Evolutionary conservation across 169 alveolate genomes (phyloP).

Genomic region (Plasmodium knowlesi): DNA sequence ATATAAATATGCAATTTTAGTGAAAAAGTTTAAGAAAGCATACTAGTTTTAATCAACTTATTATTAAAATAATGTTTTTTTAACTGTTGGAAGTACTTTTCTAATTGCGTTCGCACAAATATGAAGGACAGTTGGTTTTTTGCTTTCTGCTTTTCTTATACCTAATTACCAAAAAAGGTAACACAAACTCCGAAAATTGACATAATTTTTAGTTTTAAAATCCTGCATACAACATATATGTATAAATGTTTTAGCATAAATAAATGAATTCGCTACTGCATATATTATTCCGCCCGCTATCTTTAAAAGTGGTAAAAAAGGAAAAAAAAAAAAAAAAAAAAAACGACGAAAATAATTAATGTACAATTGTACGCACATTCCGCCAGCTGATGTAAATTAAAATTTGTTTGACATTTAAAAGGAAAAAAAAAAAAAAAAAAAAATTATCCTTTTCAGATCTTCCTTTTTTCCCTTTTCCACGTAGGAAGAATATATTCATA

Average conservation of each 20-base stretch:
- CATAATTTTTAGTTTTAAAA: not conserved
- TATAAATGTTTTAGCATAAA: not conserved
- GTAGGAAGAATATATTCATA: not conserved
- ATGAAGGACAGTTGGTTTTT: not conserved
- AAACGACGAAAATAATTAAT: not conserved
- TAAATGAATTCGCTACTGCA: not conserved
- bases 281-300: not conserved
- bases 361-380: not conserved
- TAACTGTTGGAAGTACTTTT: not conserved
- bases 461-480: not conserved
- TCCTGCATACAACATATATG: not conserved
- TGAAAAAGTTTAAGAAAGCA: not conserved
- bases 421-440: not conserved
- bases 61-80: too few relatives aligned
- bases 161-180: not conserved
- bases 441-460: not conserved
- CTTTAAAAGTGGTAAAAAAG: not conserved
- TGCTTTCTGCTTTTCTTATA: not conserved
- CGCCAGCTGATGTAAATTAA: not conserved
- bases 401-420: not conserved
- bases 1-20: not conserved
- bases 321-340: not conserved
- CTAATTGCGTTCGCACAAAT: not conserved
- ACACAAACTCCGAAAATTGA: conserved; percentile 5
- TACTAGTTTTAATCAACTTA: not conserved